Conservation (phyloP, 768 basidiomycete species). For the Pisolithus marmoratus region DNA sequence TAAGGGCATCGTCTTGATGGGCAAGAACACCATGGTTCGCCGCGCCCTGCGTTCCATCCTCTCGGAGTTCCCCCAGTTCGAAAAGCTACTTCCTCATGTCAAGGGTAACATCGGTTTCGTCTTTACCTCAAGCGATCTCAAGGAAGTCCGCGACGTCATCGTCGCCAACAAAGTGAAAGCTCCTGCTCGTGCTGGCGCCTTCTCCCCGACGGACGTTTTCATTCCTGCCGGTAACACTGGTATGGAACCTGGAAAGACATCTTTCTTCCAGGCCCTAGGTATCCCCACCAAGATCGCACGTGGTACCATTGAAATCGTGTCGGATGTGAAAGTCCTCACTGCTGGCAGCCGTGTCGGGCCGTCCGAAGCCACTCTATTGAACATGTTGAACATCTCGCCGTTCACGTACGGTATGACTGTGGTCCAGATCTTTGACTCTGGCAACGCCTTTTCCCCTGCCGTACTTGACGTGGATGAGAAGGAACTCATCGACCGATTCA, state of each 20-base stretch:
- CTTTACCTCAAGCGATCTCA: constrained; percentile 88
- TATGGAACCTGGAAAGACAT: constrained; percentile 99
- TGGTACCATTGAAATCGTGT: constrained; percentile 99
- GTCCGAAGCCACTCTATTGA: constrained; percentile 96
- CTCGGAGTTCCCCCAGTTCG: constrained; percentile 86
- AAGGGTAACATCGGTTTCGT: constrained; percentile 99
- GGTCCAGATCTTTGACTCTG: constrained; percentile 92
- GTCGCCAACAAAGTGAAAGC: constrained; percentile 97
- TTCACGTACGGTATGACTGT: constrained; percentile 99
- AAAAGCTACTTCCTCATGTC: constrained; percentile 93
- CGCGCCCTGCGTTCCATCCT: constrained; percentile 92
- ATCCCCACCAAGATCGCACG: constrained; percentile 99
- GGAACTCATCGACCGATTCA: constrained; percentile 87
- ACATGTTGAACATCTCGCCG: constrained; percentile 99
- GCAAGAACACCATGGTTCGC: constrained; percentile 99
- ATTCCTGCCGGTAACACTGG: constrained; percentile 97
- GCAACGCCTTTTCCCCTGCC: constrained; percentile 83
- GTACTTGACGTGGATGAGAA: constrained; percentile 93
- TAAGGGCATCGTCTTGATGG: constrained; percentile 96
- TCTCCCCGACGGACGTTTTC: constrained; percentile 85
- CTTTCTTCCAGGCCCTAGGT: constrained; percentile 99
- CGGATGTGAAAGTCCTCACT: constrained; percentile 91
- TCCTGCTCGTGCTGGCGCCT: constrained; percentile 96
- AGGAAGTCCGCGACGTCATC: constrained; percentile 92
- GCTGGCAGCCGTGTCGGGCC: constrained; percentile 91